Base-by-base conservation (phyloP, 495 filamentous ascomycete species). In the Friedmanniomyces simplex region DNA sequence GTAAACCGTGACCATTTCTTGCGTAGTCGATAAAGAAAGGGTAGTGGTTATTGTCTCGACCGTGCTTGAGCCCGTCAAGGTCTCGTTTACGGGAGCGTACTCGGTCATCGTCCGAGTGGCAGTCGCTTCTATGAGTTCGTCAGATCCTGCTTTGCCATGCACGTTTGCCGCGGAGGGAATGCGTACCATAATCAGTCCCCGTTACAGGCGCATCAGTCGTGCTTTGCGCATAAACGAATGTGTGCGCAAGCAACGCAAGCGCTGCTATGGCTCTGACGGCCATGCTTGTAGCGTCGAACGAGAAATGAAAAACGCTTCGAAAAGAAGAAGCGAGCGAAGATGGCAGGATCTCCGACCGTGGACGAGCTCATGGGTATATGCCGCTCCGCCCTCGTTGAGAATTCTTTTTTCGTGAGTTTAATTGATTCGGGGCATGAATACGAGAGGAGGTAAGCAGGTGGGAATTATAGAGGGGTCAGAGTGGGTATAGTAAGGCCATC, bases 71-170 rank as follows among this genome's bases (percentile, higher is more conserved):
- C 39, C 14, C 14, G 39, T 43, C 39, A 16, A 2, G 39, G 39
- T 43, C 3, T n/a, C 39, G 18, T 16, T 43, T 13, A 43, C 24
- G 21, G 46, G 25, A 14, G 46, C 20, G 46, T 7, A 49, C 21
- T 49, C 46, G 20, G 46, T 49, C 21, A 49, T 49, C 25, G 46
- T 49, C 46, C 46, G 46, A 30, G 46, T 49, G 13, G 46, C 25
- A 5, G 46, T 30, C 18, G 46, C 12, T 14, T 3, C 46, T 49
- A 18, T 21, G 18, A 43, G 14, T 16, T 20, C 4, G 18, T 43
- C 39, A 43, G 39, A 13, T 43, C 18, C 39, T 43, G 39, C 13
- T 43, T 16, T 16, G 3, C 13, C 18, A 16, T 16, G 18, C 39
- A 16, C 14, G 14, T n/a, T 43, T 43, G 28, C 39, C 5, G n/a